These are phyloP conservation scores for Aspergillus hortae DNA, from an alignment of 2,329 filamentous ascomycete genomes.

Conservation along the genomic window DNA sequence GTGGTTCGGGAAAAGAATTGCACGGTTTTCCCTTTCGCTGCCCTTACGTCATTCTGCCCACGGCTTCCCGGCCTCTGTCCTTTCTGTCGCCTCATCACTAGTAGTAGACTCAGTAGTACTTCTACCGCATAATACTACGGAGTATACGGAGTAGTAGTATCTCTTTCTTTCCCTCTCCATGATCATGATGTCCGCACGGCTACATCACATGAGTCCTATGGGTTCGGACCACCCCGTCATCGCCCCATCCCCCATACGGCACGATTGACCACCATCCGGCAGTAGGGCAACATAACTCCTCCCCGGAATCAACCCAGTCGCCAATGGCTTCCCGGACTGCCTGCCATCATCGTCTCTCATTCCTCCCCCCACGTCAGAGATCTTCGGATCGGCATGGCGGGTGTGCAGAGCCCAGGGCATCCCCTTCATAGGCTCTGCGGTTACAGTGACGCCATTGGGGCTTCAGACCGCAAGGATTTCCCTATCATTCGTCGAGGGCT, in stretches of 20 bases:
- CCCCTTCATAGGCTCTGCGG: neutral
- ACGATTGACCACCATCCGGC: too few relatives aligned
- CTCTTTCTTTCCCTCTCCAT: too few relatives aligned
- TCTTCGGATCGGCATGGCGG: conserved; percentile 23
- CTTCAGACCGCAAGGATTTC: neutral
- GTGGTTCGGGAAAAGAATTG: neutral
- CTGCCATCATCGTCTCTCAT: neutral
- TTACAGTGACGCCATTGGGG: conserved; percentile 12
- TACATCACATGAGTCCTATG: too few relatives aligned
- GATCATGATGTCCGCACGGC: too few relatives aligned
- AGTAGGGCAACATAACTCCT: neutral
- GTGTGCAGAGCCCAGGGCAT: conserved; percentile 6
- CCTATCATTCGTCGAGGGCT: neutral
- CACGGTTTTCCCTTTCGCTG: too few relatives aligned
- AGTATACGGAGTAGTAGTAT: too few relatives aligned
- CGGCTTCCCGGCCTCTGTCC: conserved; percentile 11
- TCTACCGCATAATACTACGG: too few relatives aligned
- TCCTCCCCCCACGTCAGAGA: conserved; percentile 23
- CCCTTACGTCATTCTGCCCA: conserved; percentile 10
- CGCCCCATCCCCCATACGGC: too few relatives aligned
- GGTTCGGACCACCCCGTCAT: too few relatives aligned
- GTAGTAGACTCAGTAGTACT: too few relatives aligned
- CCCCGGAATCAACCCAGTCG: neutral
- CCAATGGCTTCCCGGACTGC: neutral
- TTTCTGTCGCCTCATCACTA: neutral